Conservation (phyloP, 306 rosid genomes). For the Fragaria vesca region DNA sequence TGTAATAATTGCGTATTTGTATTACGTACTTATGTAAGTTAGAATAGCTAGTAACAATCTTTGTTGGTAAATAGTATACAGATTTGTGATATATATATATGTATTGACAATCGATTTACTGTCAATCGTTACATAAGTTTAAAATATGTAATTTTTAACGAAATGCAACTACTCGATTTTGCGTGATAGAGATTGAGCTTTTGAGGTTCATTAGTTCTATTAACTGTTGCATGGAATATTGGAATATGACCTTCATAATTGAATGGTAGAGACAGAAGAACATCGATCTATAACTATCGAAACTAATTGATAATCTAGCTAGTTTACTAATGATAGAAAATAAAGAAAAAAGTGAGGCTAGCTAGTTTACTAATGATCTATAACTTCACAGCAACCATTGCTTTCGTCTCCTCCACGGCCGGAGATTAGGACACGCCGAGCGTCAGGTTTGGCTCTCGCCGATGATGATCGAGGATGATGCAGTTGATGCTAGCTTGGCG, state of each 20-base stretch:
- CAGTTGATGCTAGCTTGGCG: background rate
- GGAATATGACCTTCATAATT: background rate
- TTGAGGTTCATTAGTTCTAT: background rate
- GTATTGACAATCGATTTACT: no score
- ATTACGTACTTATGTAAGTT: no score
- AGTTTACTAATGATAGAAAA: background rate
- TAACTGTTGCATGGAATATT: background rate
- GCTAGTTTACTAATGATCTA: background rate
- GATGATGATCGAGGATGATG: background rate
- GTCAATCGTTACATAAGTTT: no score
- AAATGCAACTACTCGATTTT: no score
- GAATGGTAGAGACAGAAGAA: background rate
- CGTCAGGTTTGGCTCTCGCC: background rate
- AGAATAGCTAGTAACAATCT: no score
- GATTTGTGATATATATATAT: no score
- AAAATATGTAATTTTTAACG: no score
- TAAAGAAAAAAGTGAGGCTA: background rate
- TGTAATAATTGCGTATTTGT: no score
- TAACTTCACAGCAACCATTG: background rate
- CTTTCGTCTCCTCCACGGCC: background rate
- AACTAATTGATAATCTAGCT: background rate
- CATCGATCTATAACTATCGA: no score
- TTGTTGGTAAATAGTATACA: no score
- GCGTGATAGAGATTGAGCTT: background rate
- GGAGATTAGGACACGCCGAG: background rate